A percentile compares a stretch with the other conserved stretches of the same genome.
Conservation (phyloP, 306 rosid species). For the Rosa lucieae region DNA sequence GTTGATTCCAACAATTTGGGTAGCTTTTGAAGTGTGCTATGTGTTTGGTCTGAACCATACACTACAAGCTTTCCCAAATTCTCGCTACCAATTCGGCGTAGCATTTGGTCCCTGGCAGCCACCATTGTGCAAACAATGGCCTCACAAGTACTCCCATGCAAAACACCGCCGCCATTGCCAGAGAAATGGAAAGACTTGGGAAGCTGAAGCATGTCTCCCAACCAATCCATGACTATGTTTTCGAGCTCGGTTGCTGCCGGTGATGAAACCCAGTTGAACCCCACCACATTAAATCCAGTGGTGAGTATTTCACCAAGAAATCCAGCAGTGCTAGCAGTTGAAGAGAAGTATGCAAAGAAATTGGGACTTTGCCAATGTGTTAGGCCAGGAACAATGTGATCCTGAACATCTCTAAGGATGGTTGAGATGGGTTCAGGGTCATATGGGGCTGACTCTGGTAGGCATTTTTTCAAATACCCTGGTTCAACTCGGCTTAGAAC, state of each 20-base stretch:
- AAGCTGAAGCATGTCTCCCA: slow-evolving; percentile 35
- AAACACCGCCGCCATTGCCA: slow-evolving; percentile 36
- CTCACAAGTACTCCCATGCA: slow-evolving; percentile 44
- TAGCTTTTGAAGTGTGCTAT: slow-evolving; percentile 5
- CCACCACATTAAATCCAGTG: slow-evolving; percentile 33
- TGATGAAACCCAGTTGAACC: slow-evolving; percentile 47
- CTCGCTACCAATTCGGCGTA: slow-evolving; percentile 9
- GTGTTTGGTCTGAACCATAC: slow-evolving; percentile 49
- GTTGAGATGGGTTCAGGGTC: slow-evolving; percentile 36
- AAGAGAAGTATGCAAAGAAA: slow-evolving; percentile 33
- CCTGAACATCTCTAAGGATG: slow-evolving; percentile 34
- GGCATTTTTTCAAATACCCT: too few relatives aligned
- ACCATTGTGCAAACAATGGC: slow-evolving; percentile 23
- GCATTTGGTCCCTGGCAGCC: too few relatives aligned
- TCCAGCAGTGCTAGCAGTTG: slow-evolving; percentile 22
- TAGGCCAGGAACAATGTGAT: slow-evolving; percentile 23
- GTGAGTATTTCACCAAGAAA: slow-evolving; percentile 39
- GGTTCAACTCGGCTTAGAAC: too few relatives aligned
- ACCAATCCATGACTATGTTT: slow-evolving; percentile 43
- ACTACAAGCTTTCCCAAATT: slow-evolving; percentile 29
- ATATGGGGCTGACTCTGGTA: slow-evolving; percentile 13
- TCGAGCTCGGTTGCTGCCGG: slow-evolving; percentile 52
- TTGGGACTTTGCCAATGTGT: slow-evolving; percentile 22
- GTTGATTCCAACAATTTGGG: too few relatives aligned
- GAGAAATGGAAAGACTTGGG: slow-evolving; percentile 37